Conservation (phyloP, 1,284 basidiomycete genomes). For the Apiotrichum brassicae region DNA sequence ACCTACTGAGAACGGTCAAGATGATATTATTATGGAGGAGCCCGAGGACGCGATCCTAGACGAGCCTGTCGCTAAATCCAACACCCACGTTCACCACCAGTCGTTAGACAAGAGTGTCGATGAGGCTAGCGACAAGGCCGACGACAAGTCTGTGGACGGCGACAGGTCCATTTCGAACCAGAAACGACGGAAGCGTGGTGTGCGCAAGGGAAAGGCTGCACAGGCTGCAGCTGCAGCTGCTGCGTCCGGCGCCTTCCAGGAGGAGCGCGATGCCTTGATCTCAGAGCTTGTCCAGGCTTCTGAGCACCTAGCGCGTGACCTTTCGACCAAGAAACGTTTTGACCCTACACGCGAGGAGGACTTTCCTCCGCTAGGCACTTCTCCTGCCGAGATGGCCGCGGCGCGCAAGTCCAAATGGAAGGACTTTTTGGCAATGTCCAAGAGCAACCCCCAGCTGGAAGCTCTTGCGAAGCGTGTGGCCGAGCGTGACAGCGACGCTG, state of each 20-base stretch:
- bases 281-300: slow-evolving; percentile 69
- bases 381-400: slow-evolving; percentile 33
- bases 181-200: slow-evolving; percentile 46
- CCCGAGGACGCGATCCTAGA: neutral
- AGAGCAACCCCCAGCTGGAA: slow-evolving; percentile 43
- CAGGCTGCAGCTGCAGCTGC: slow-evolving; percentile 38
- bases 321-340: slow-evolving; percentile 46
- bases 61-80: neutral
- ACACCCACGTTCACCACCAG: neutral
- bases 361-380: slow-evolving; percentile 44
- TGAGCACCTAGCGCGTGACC: slow-evolving; percentile 73
- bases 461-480: slow-evolving; percentile 40
- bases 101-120: too few species aligned
- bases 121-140: slow-evolving; percentile 7
- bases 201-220: slow-evolving; percentile 47
- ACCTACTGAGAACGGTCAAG: slow-evolving; percentile 13
- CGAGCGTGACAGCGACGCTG: slow-evolving; percentile 32
- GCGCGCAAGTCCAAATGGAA: slow-evolving; percentile 45
- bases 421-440: slow-evolving; percentile 39
- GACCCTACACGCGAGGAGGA: slow-evolving; percentile 31
- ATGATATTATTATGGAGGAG: slow-evolving; percentile 6
- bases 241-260: slow-evolving; percentile 21
- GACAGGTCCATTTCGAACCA: slow-evolving; percentile 34
- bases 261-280: slow-evolving; percentile 48
- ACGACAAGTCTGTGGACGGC: slow-evolving; percentile 11